Evolutionary conservation across 352 stramenopile genomes (phyloP).

Genomic region (Phytophthora megakarya): DNA sequence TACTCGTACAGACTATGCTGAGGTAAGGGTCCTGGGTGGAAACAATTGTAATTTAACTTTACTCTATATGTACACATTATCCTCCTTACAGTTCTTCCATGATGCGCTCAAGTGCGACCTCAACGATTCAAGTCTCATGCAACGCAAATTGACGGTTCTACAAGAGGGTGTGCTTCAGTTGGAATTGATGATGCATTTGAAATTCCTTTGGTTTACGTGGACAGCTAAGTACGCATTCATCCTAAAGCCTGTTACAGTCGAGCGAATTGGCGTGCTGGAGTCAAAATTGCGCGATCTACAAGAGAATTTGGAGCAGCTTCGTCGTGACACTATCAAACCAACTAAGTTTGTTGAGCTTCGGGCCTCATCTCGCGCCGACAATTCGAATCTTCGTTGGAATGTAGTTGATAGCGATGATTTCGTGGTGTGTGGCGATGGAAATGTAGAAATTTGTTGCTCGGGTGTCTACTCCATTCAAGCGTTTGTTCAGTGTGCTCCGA

Average conservation of each 20-base stretch:
- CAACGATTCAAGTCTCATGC: not conserved
- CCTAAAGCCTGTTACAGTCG: constrained; percentile 2
- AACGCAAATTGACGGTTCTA: not conserved
- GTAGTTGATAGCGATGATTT: not conserved
- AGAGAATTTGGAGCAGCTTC: not conserved
- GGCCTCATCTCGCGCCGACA: not conserved
- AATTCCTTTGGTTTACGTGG: constrained; percentile 1
- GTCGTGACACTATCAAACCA: not conserved
- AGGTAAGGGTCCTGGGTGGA: not conserved
- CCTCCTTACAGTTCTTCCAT: not conserved
- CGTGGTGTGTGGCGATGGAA: not conserved
- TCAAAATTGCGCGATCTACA: constrained; percentile 2
- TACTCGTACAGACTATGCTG: constrained; percentile 1
- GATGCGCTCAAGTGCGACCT: not conserved
- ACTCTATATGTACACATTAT: not conserved
- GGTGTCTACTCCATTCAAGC: constrained; percentile 1
- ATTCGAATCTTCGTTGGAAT: not conserved
- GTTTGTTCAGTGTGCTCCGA: not conserved
- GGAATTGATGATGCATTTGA: not conserved
- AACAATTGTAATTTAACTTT: not conserved
- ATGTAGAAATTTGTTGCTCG: not conserved
- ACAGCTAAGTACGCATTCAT: constrained; percentile 1
- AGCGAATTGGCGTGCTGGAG: constrained; percentile 10
- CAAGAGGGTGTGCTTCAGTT: not conserved
- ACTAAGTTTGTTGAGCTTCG: not conserved